A percentile compares a stretch with the other conserved stretches of the same genome.
Conservation (phyloP, 805 yeast species). For the Myxozyma vanderwaltii region DNA sequence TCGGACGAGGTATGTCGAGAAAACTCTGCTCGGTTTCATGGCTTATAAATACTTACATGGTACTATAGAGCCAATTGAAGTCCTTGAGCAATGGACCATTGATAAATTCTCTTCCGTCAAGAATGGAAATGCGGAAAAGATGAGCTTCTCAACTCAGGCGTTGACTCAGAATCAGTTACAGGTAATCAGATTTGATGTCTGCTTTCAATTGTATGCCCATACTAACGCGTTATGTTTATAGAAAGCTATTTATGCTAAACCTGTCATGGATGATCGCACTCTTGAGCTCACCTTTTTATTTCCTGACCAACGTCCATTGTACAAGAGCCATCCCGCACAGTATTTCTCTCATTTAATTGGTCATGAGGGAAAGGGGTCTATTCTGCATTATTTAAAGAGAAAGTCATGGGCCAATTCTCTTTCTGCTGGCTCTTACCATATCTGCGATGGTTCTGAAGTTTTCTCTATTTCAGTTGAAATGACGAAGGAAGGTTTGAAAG, state of each 20-base stretch:
- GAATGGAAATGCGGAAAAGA: constrained; percentile 49
- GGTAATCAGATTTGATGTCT: not conserved
- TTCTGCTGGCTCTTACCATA: constrained; percentile 63
- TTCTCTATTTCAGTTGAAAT: constrained; percentile 75
- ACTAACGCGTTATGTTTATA: constrained; percentile 42
- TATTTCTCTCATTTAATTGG: constrained; percentile 83
- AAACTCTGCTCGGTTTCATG: no score
- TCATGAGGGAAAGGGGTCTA: constrained; percentile 88
- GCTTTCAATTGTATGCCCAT: not conserved
- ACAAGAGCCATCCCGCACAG: constrained; percentile 69
- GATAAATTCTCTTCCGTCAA: constrained; percentile 65
- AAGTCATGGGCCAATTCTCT: constrained; percentile 79
- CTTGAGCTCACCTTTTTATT: constrained; percentile 69
- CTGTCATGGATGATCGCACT: constrained; percentile 77
- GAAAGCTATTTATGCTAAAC: constrained; percentile 59
- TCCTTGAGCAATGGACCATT: constrained; percentile 69
- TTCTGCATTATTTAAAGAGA: constrained; percentile 66
- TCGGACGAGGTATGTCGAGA: constrained; percentile 57
- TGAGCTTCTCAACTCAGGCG: constrained; percentile 52
- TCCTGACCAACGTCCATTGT: constrained; percentile 69
- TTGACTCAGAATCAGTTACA: constrained; percentile 51
- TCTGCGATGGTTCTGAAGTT: constrained; percentile 62
- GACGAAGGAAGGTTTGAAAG: constrained; percentile 63
- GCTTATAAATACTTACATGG: not conserved
- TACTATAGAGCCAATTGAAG: constrained; percentile 60